Base-by-base conservation (phyloP, 2,329 filamentous ascomycete species). In the Exophiala spinifera region DNA sequence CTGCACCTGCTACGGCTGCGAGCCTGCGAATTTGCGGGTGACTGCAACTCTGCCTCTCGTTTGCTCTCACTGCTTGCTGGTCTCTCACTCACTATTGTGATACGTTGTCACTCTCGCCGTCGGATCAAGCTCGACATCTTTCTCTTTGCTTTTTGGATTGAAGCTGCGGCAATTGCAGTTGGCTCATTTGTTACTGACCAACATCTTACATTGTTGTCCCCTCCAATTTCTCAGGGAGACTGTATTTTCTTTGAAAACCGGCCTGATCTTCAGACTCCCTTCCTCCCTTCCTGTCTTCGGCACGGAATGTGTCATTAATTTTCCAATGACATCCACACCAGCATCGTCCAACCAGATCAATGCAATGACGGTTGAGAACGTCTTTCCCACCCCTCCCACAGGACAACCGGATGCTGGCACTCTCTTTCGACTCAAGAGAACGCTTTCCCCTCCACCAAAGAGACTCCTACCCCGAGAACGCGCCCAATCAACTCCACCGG, bases 401-500 rank as follows among this genome's bases (percentile, higher is more conserved):
- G 51, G 53, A 14, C 49, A 54, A 3, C 49, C 25, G 23, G 47
- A 19, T 13, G 23, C 31, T 21, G 52, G 55, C 15, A 25, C 46
- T 21, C 31, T 48, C 11, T 58, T 49, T 34, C 54, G 49, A 14
- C 50, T 55, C 40, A 59, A 56, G 23, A 56, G 50, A 23, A 51
- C 48, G 23, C 46, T 55, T 17, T 62, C 57, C 11, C 56, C 60
- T 33, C 49, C 52, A n/a, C 57, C 60, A 4, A 43, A 17, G 43
- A 54, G 50, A 25, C 39, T 62, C 15, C 37, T 56, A 19, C 31
- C 39, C 11, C 25, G 55, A 19, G 40, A 56, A 34, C 55, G 57
- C 17, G 60, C 60, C 11, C 60, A 62, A 20, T 61, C 62, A 2
- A 63, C 62, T 15, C 59, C 62, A 17, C 60, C 62, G 31, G 62